Percentiles rank a stretch among this genome's conserved stretches.
These are phyloP conservation scores for Eucalyptus marginata DNA, from an alignment of 345 rosid genomes.

Conservation along the genomic window DNA sequence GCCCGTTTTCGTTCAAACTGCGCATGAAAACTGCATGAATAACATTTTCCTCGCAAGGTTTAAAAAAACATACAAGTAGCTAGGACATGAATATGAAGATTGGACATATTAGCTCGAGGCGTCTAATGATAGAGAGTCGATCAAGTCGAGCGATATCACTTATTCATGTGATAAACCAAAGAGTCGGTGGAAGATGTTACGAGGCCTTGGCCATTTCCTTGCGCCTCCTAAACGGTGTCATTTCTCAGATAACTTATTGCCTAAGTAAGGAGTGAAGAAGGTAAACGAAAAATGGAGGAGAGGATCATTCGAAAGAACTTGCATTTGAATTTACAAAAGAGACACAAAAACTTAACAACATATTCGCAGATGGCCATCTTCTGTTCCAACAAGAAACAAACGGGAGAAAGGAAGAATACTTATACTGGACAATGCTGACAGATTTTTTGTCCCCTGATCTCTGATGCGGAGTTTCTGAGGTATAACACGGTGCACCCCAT, in stretches of 20 bases:
- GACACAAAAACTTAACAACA: slow-evolving; percentile 30
- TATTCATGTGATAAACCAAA: neutral
- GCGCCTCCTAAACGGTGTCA: neutral
- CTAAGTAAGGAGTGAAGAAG: neutral
- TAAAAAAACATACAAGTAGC: neutral
- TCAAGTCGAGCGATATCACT: neutral
- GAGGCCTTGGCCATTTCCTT: neutral
- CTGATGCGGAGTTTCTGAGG: slow-evolving; percentile 63
- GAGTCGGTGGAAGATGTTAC: neutral
- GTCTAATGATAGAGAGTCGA: neutral
- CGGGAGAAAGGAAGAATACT: slow-evolving; percentile 66
- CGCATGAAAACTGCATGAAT: neutral
- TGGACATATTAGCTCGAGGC: neutral
- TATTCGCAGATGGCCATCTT: slow-evolving; percentile 71
- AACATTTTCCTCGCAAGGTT: neutral
- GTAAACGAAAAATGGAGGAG: neutral
- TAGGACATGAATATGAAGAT: neutral
- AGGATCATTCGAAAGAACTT: neutral
- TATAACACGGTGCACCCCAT: slow-evolving; percentile 37
- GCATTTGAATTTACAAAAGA: neutral
- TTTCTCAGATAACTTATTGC: neutral
- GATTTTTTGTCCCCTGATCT: slow-evolving; percentile 40
- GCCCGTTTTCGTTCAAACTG: neutral
- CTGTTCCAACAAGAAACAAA: slow-evolving; percentile 77
- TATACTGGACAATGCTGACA: slow-evolving; percentile 66